These are phyloP conservation scores for Fusarium sp. DNA, from an alignment of 2,329 filamentous ascomycete species.

Conservation along the genomic window DNA sequence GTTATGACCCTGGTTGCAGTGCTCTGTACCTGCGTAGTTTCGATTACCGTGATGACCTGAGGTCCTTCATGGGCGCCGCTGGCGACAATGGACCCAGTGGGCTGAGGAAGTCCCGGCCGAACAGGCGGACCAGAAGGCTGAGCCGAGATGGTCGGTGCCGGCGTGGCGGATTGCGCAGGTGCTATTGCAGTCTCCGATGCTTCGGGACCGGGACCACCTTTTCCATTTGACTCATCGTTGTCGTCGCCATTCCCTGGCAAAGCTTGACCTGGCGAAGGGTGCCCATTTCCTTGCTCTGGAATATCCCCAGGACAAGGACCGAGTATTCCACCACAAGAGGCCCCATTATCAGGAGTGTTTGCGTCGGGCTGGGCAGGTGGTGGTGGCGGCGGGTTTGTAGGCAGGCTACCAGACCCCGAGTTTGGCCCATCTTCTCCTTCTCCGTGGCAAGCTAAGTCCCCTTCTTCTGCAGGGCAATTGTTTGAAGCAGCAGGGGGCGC, in stretches of 20 bases:
- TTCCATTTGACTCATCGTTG: not conserved
- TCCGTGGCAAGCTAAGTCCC: not conserved
- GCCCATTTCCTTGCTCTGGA: not conserved
- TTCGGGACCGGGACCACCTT: not conserved
- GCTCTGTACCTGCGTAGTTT: constrained; percentile 36
- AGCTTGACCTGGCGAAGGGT: not conserved
- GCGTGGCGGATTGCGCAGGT: constrained; percentile 1
- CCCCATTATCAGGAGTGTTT: not conserved
- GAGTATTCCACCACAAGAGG: constrained; percentile 3
- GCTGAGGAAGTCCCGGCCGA: not conserved
- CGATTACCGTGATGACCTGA: constrained; percentile 46
- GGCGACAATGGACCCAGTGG: constrained; percentile 2
- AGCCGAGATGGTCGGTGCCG: not conserved
- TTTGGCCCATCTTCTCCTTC: not conserved
- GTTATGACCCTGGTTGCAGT: constrained; percentile 39
- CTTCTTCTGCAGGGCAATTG: not conserved
- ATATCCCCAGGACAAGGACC: constrained; percentile 1
- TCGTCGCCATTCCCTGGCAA: not conserved
- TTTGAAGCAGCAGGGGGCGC: not conserved
- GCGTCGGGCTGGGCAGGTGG: not conserved
- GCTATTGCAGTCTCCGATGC: not conserved
- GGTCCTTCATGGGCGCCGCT: constrained; percentile 7
- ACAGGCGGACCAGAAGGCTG: constrained; percentile 3
- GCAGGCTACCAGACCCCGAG: not conserved
- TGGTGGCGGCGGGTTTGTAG: constrained; percentile 2